Evolutionary conservation across 768 basidiomycete species (phyloP).

Genomic region (Agaricus blazei): DNA sequence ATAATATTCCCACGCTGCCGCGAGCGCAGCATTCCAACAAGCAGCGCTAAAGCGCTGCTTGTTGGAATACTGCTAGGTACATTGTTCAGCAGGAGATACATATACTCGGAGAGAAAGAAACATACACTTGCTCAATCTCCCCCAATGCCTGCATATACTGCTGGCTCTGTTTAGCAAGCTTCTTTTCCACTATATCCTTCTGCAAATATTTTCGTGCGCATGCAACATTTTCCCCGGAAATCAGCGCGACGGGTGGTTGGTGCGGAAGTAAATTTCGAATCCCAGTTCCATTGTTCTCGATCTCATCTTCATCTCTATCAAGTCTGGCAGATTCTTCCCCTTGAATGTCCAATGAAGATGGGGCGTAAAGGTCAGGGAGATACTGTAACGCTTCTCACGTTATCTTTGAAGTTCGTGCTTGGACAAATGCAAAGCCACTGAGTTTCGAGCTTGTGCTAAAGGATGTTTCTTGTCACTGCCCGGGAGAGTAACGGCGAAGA

Average conservation of each 20-base stretch:
- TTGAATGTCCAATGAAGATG: slow-evolving; percentile 17
- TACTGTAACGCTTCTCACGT: slow-evolving; percentile 80
- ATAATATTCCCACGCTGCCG: too few species aligned
- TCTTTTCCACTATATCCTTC: slow-evolving; percentile 80
- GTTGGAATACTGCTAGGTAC: too few species aligned
- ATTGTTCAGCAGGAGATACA: slow-evolving; percentile 1
- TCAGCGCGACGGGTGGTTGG: slow-evolving; percentile 22
- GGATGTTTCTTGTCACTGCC: slow-evolving; percentile 12
- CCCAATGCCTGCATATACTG: slow-evolving; percentile 82
- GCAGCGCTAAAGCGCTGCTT: too few species aligned
- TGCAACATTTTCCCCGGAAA: slow-evolving; percentile 61
- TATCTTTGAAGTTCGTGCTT: slow-evolving; percentile 77
- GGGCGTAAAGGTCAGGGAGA: slow-evolving; percentile 71
- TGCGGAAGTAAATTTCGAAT: background rate
- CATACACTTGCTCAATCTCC: slow-evolving; percentile 84
- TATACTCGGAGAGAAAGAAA: background rate
- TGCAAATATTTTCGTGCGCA: slow-evolving; percentile 76
- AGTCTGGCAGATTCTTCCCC: slow-evolving; percentile 29
- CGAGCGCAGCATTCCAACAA: too few species aligned
- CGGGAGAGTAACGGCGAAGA: background rate
- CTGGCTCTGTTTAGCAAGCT: slow-evolving; percentile 75
- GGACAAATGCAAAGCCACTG: slow-evolving; percentile 82
- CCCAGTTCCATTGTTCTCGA: slow-evolving; percentile 20
- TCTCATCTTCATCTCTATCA: slow-evolving; percentile 28
- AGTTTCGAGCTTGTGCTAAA: slow-evolving; percentile 46